These are phyloP conservation scores for Forsythia viridissima DNA, from an alignment of 257 asterid species.

Conservation along the genomic window DNA sequence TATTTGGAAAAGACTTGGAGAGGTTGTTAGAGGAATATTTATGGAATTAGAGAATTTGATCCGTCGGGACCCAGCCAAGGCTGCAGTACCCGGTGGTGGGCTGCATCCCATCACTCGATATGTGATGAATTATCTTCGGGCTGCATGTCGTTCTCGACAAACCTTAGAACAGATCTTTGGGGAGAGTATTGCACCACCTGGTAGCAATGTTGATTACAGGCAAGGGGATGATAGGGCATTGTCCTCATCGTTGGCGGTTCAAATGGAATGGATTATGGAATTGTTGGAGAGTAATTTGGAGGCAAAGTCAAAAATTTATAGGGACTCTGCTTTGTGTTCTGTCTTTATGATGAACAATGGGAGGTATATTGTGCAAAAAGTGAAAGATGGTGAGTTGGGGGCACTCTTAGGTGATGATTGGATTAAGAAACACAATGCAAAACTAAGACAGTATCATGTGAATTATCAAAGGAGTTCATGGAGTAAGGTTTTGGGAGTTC, in stretches of 20 bases:
- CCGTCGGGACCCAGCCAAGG: conserved; percentile 86
- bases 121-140: conserved; percentile 94
- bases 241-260: conserved; percentile 61
- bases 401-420: conserved; percentile 84
- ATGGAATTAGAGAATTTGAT: conserved; percentile 95
- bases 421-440: conserved; percentile 77
- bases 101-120: conserved; percentile 94
- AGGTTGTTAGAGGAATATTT: conserved; percentile 80
- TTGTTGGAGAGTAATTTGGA: conserved; percentile 89
- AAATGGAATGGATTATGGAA: conserved; percentile 93
- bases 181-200: conserved; percentile 42
- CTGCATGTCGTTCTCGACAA: conserved; percentile 81
- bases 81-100: conserved; percentile 86
- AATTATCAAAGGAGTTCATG: conserved; percentile 89
- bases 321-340: conserved; percentile 70
- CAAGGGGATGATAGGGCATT: conserved; percentile 61
- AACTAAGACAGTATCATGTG: conserved; percentile 72
- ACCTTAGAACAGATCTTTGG: conserved; percentile 88
- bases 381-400: conserved; percentile 76
- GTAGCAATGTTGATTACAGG: conserved; percentile 47
- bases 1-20: conserved; percentile 90
- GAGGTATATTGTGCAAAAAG: conserved; percentile 85
- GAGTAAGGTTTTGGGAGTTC: conserved; percentile 80
- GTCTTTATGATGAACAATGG: conserved; percentile 93
- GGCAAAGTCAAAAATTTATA: conserved; percentile 78